Percentiles rank a stretch among this genome's conserved stretches.
Conservation (phyloP, 495 filamentous ascomycete genomes). For the Jackrogersella minutella region DNA sequence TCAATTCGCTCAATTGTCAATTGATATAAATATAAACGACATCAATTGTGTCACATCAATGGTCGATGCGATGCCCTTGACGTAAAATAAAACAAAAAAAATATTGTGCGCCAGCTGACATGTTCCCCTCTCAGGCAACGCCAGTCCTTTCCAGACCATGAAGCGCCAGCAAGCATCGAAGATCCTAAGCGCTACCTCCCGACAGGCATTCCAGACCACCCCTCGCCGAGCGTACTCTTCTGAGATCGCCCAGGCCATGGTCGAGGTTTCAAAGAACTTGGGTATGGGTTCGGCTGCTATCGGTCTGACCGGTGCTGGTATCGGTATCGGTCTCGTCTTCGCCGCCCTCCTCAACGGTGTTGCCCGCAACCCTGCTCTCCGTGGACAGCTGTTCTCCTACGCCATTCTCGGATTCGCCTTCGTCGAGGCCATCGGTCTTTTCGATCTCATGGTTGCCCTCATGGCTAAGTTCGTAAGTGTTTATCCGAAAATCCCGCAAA, state of each 20-base stretch:
- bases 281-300: slow-evolving; percentile 88
- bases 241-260: slow-evolving; percentile 84
- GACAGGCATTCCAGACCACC: slow-evolving; percentile 69
- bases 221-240: slow-evolving; percentile 76
- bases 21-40: slow-evolving; percentile 7
- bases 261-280: slow-evolving; percentile 86
- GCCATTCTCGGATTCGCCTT: slow-evolving; percentile 94
- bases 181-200: slow-evolving; percentile 70
- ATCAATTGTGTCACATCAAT: slow-evolving; percentile 9
- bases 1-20: slow-evolving; percentile 27
- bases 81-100: slow-evolving; percentile 1
- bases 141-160: slow-evolving; percentile 65
- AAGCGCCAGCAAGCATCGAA: slow-evolving; percentile 73
- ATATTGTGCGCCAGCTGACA: slow-evolving; percentile 41
- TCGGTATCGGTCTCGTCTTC: slow-evolving; percentile 93
- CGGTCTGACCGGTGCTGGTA: slow-evolving; percentile 89
- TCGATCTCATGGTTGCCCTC: slow-evolving; percentile 92
- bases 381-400: slow-evolving; percentile 91
- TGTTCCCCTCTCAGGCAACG: slow-evolving; percentile 46
- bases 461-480: slow-evolving; percentile 77
- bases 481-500: slow-evolving; percentile 20
- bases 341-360: slow-evolving; percentile 82
- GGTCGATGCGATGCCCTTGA: background rate
- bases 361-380: slow-evolving; percentile 88
- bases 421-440: slow-evolving; percentile 92